A percentile compares a stretch with the other conserved stretches of the same genome.
Conservation (phyloP, 2,329 filamentous ascomycete genomes). For the Ceratocystis huliohia region DNA sequence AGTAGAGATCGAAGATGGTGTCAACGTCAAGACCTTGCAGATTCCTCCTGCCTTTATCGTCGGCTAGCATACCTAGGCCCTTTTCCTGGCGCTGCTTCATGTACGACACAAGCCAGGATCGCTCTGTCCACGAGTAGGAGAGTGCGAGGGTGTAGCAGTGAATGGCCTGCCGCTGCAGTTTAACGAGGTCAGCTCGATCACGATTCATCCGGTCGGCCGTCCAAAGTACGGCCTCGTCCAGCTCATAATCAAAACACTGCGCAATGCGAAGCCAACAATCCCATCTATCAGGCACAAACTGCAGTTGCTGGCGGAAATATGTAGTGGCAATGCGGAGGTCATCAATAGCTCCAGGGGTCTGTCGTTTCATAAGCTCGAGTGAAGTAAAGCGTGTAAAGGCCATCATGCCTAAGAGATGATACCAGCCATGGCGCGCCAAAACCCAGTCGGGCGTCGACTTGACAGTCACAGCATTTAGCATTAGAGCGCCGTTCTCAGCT, state of each 20-base stretch:
- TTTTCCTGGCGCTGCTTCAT: constrained; percentile 6
- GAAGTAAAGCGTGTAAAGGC: constrained; percentile 71
- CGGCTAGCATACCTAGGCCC: constrained; percentile 24
- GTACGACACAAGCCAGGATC: constrained; percentile 16
- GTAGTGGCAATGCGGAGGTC: constrained; percentile 71
- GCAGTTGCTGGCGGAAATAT: constrained; percentile 68
- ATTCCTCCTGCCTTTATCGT: constrained; percentile 15
- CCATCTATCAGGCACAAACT: constrained; percentile 72
- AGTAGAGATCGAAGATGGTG: constrained; percentile 42
- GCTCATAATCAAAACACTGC: constrained; percentile 74
- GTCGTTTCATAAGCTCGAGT: constrained; percentile 57
- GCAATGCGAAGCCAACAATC: constrained; percentile 82
- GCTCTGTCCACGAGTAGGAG: constrained; percentile 38
- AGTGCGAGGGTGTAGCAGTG: constrained; percentile 60
- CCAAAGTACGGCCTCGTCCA: constrained; percentile 81
- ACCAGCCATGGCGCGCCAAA: constrained; percentile 76
- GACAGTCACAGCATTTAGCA: constrained; percentile 58
- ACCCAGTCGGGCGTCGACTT: constrained; percentile 51
- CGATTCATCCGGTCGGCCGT: constrained; percentile 85
- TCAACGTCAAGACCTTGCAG: constrained; percentile 16
- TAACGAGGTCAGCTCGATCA: constrained; percentile 59
- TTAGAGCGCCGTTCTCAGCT: constrained; percentile 65
- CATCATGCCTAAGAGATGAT: constrained; percentile 79
- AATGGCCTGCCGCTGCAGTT: constrained; percentile 65
- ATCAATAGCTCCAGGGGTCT: constrained; percentile 66